phyloP scores from a whole-genome alignment of 371 early-diverging fungal genomes.

The Cokeromyces recurvatus region DNA sequence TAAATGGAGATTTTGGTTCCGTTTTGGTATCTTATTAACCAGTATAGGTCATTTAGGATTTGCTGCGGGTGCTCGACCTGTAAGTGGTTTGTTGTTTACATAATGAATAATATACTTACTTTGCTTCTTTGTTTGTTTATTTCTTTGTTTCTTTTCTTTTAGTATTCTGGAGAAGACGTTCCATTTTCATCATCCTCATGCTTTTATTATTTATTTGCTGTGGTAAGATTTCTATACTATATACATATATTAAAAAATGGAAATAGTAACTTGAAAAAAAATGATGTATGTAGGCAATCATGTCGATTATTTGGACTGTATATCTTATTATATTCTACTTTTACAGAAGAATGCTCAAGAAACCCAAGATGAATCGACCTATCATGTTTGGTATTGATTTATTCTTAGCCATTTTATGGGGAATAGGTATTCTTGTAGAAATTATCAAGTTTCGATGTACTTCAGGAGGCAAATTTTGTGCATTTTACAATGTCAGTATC shows the following conservation, averaged over 20 bases:
- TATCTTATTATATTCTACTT: conserved; percentile 37
- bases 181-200: conserved; percentile 27
- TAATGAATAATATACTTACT: too few relatives aligned
- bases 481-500: conserved; percentile 50
- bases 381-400: conserved; percentile 40
- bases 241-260: too few relatives aligned
- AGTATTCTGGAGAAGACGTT: conserved; percentile 23
- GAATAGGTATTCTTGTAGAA: conserved; percentile 47
- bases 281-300: background rate
- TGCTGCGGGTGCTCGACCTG: conserved; percentile 44
- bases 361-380: conserved; percentile 41
- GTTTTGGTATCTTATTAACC: conserved; percentile 29
- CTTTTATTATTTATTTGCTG: conserved; percentile 34
- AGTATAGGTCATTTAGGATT: conserved; percentile 43
- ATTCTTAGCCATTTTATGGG: conserved; percentile 43
- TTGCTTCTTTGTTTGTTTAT: too few relatives aligned
- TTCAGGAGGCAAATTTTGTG: conserved; percentile 40
- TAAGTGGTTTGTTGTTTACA: conserved; percentile 17
- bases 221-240: too few relatives aligned
- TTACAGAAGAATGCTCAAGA: conserved; percentile 32
- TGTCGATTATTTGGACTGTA: conserved; percentile 13
- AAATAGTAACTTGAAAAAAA: too few relatives aligned
- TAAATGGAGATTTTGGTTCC: conserved; percentile 22
- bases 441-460: conserved; percentile 42
- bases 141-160: background rate